These are phyloP conservation scores for Leccinum boreale DNA, from an alignment of 768 basidiomycete genomes.

Conservation along the genomic window DNA sequence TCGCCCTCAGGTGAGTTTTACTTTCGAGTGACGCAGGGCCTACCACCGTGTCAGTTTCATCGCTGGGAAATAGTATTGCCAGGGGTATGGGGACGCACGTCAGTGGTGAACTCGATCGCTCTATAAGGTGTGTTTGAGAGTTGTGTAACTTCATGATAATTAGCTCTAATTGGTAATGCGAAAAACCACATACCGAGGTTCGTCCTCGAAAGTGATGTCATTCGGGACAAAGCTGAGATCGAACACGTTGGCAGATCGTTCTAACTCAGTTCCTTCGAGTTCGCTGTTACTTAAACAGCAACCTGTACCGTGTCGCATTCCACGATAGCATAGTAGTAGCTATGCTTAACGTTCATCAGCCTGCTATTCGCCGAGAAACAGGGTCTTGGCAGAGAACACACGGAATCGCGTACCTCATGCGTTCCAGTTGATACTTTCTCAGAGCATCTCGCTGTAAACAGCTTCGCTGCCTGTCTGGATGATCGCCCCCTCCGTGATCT, in stretches of 20 bases:
- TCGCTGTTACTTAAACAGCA: slow-evolving; percentile 78
- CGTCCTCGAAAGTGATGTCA: slow-evolving; percentile 79
- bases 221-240: slow-evolving; percentile 94
- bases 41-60: slow-evolving; percentile 27
- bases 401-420: slow-evolving; percentile 59
- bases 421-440: slow-evolving; percentile 88
- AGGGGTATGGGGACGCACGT: slow-evolving; percentile 52
- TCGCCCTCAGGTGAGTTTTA: slow-evolving; percentile 97
- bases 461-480: slow-evolving; percentile 58
- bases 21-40: slow-evolving; percentile 97
- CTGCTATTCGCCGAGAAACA: not conserved
- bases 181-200: slow-evolving; percentile 52
- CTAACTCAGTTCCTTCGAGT: slow-evolving; percentile 87
- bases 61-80: not conserved
- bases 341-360: slow-evolving; percentile 32
- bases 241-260: slow-evolving; percentile 89
- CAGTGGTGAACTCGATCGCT: slow-evolving; percentile 86
- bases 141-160: slow-evolving; percentile 57
- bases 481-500: slow-evolving; percentile 61
- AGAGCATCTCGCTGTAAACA: slow-evolving; percentile 85
- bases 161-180: not conserved
- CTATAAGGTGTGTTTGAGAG: slow-evolving; percentile 59
- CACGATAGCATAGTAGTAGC: slow-evolving; percentile 94
- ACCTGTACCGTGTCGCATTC: slow-evolving; percentile 79
- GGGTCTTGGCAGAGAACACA: not conserved